Evolutionary conservation across 805 yeast species (phyloP), one percentile per base, ranked within the genome.

Genomic region (Wickerhamomyces kurtzmanii): DNA sequence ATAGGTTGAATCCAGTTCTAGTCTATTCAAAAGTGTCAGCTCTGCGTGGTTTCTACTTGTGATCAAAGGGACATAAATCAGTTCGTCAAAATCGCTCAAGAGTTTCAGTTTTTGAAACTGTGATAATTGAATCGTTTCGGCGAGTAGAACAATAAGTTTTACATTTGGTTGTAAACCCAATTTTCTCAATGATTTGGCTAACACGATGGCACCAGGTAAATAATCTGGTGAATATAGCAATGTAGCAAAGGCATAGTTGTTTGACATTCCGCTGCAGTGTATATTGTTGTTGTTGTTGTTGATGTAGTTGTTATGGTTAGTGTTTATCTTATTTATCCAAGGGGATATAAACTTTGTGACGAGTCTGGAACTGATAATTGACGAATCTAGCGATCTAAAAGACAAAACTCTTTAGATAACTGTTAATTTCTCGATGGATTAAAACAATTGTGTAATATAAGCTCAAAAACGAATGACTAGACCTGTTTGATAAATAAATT

Each of bases 161-260:
- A 31, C 28, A 13, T 33, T 36, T 0, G 13, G 3, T 5, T 38
- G 33, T n/a, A 36, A 12, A 4, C 32, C 33, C 8, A 33, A 26
- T 29, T 40, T 45, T 21, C 44, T 48, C 7, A 65, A 37, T 13
- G 57, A 50, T 18, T 38, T 41, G 1, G 70, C 78, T 21, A 74
- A 45, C 1, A 71, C 68, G 18, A 72, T 50, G 0, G 74, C 69
- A 12, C 82, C 81, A 2, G 79, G 74, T 15, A 74, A 45, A 44
- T 74, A 74, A 20, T 59, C 58, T 12, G 64, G 49, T 15, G 68
- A 57, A 44, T 66, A 73, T 17, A 74, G 51, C 15, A 71, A 52
- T 2, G 76, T 63, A 28, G 59, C 59, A 19, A 63, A 46, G n/a
- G 68, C 73, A 30, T 40, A 40, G n/a, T n/a, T n/a, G n/a, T n/a